Percentiles rank a stretch among this genome's conserved stretches.
Conservation (phyloP, 768 basidiomycete species). For the Dictyophora rubrovolvata region DNA sequence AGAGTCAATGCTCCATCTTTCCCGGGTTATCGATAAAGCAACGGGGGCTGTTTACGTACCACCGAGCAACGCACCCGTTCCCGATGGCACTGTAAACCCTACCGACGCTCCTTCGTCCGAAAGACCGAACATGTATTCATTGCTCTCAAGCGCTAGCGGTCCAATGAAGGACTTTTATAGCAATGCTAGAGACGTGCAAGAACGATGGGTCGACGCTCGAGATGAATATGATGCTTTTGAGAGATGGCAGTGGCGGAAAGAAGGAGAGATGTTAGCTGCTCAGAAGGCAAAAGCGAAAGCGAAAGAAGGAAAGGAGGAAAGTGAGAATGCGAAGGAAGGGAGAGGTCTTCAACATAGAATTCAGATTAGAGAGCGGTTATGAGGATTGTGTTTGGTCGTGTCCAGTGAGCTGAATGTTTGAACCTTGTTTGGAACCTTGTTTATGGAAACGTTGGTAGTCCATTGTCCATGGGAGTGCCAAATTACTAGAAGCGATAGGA, state of each 20-base stretch:
- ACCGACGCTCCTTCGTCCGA: constrained; percentile 12
- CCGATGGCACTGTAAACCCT: constrained; percentile 18
- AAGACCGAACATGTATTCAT: constrained; percentile 49
- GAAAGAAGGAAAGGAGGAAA: background rate
- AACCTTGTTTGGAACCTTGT: too few species aligned
- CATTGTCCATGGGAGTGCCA: too few species aligned
- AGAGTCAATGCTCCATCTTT: constrained; percentile 84
- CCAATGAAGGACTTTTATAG: constrained; percentile 8
- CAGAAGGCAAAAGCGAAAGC: background rate
- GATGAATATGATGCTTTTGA: constrained; percentile 80
- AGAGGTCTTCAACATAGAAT: background rate
- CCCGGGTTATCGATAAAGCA: constrained; percentile 76
- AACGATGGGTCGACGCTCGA: constrained; percentile 83
- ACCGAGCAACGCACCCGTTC: constrained; percentile 9
- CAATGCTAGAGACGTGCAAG: constrained; percentile 71
- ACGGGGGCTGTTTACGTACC: constrained; percentile 89
- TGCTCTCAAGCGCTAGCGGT: constrained; percentile 46
- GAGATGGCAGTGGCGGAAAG: constrained; percentile 62
- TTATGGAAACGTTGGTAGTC: too few species aligned
- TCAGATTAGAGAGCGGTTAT: background rate
- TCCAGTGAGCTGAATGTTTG: background rate
- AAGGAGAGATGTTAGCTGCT: constrained; percentile 45
- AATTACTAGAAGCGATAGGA: too few species aligned
- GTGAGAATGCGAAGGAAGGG: background rate
- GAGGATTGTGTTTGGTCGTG: background rate